These are phyloP conservation scores for Aspergillus sp. DNA, from an alignment of 2,329 filamentous ascomycete species.

Conservation along the genomic window DNA sequence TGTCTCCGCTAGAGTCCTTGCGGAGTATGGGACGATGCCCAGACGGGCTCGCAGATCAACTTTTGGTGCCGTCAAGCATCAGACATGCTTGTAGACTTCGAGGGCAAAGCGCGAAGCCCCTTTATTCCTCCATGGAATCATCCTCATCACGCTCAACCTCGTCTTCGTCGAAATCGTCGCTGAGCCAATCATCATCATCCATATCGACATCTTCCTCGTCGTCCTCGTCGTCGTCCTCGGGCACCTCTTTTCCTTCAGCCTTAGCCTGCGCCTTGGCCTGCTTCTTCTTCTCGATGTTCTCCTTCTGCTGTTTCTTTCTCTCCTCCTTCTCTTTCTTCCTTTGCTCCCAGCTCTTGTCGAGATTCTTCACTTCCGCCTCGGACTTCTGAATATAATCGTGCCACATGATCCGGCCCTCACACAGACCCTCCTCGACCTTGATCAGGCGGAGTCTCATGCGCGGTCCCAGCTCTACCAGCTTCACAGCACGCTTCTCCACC, in stretches of 20 bases:
- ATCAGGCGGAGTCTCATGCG: slow-evolving; percentile 84
- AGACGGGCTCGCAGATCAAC: neutral
- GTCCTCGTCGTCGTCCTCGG: slow-evolving; percentile 48
- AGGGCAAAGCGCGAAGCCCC: neutral
- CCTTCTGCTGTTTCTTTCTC: slow-evolving; percentile 76
- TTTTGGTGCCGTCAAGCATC: neutral
- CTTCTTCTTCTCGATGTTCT: slow-evolving; percentile 85
- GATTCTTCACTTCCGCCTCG: slow-evolving; percentile 68
- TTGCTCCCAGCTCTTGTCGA: slow-evolving; percentile 82
- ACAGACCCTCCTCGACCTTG: slow-evolving; percentile 94
- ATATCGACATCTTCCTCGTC: slow-evolving; percentile 39
- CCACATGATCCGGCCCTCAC: slow-evolving; percentile 91
- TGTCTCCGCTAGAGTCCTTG: neutral
- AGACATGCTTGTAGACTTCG: no score
- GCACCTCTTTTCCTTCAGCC: slow-evolving; percentile 39
- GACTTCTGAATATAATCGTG: slow-evolving; percentile 91
- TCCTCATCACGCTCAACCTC: slow-evolving; percentile 34
- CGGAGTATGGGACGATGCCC: neutral
- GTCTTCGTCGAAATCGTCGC: slow-evolving; percentile 47
- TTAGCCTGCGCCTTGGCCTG: slow-evolving; percentile 56
- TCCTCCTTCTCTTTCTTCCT: slow-evolving; percentile 76
- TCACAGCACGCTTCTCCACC: slow-evolving; percentile 84
- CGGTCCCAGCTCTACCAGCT: slow-evolving; percentile 87
- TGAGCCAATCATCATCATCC: slow-evolving; percentile 48
- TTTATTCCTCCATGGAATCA: slow-evolving; percentile 42